Percentiles rank a stretch among this genome's conserved stretches.
Evolutionary conservation across 306 rosid species (phyloP).

Genomic region (Begonia masoniana): DNA sequence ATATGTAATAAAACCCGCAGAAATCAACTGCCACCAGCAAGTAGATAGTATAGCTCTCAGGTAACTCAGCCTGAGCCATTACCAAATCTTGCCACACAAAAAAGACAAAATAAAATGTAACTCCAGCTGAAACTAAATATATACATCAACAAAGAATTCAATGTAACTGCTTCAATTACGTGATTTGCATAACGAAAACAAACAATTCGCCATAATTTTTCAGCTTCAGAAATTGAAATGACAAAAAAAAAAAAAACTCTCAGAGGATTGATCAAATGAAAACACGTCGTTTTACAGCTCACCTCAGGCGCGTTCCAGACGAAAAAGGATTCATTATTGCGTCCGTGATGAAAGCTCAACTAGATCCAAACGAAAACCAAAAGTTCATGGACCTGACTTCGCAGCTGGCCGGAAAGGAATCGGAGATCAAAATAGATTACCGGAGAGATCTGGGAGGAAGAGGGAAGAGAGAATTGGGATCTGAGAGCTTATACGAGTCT

Average conservation of each 20-base stretch:
- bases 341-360: constrained; percentile 27
- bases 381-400: no score
- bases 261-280: no score
- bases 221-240: background rate
- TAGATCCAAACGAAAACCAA: constrained; percentile 39
- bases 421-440: constrained; percentile 41
- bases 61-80: background rate
- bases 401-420: constrained; percentile 14
- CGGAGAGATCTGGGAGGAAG: constrained; percentile 17
- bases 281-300: constrained; percentile 6
- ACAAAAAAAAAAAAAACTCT: no score
- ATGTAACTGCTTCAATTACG: background rate
- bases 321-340: constrained; percentile 91
- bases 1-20: no score
- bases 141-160: no score
- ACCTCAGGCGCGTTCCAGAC: constrained; percentile 95
- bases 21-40: no score
- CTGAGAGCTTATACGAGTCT: constrained; percentile 36
- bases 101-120: background rate
- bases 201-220: background rate
- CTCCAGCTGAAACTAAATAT: no score
- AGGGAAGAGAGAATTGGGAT: constrained; percentile 40
- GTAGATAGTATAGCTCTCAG: background rate
- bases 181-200: background rate
- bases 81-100: background rate